Conservation (phyloP, 2,329 filamentous ascomycete genomes). For the Endoconidiophora polonica region DNA sequence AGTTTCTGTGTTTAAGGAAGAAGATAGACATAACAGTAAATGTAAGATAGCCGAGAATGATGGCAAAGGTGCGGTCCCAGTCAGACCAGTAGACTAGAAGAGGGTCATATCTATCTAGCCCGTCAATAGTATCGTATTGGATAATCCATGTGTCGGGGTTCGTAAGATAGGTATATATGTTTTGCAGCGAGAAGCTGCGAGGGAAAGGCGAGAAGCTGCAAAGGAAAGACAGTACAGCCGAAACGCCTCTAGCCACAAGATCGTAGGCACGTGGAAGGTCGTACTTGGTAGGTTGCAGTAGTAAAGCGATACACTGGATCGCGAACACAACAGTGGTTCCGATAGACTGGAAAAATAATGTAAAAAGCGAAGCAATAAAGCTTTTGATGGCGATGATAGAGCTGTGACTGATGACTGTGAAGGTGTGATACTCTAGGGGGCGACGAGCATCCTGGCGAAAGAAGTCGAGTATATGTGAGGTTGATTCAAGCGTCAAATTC, state of each 20-base stretch:
- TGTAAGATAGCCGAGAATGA: slow-evolving; percentile 64
- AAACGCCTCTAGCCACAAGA: background rate
- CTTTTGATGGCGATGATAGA: slow-evolving; percentile 45
- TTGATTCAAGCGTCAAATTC: too few relatives aligned
- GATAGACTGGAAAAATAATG: background rate
- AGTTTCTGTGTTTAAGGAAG: slow-evolving; percentile 53
- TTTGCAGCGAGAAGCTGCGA: background rate
- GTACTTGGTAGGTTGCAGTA: background rate
- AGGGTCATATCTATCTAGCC: slow-evolving; percentile 25
- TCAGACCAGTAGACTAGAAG: slow-evolving; percentile 51
- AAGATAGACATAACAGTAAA: slow-evolving; percentile 58
- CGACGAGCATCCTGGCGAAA: background rate
- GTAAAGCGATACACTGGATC: background rate
- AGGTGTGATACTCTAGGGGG: slow-evolving; percentile 49
- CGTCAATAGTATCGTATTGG: slow-evolving; percentile 31
- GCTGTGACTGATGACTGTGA: slow-evolving; percentile 60
- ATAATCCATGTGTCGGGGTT: slow-evolving; percentile 42
- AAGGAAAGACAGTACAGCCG: background rate
- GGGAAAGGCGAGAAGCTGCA: background rate
- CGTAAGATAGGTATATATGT: slow-evolving; percentile 19
- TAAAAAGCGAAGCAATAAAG: slow-evolving; percentile 12
- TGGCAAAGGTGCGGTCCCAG: slow-evolving; percentile 51
- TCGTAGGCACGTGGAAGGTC: background rate
- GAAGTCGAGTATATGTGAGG: background rate
- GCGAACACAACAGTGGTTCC: background rate